A percentile compares a stretch with the other conserved stretches of the same genome.
Evolutionary conservation across 192 early-diverging fungal genomes (phyloP).

Genomic region (Backusella sp.): DNA sequence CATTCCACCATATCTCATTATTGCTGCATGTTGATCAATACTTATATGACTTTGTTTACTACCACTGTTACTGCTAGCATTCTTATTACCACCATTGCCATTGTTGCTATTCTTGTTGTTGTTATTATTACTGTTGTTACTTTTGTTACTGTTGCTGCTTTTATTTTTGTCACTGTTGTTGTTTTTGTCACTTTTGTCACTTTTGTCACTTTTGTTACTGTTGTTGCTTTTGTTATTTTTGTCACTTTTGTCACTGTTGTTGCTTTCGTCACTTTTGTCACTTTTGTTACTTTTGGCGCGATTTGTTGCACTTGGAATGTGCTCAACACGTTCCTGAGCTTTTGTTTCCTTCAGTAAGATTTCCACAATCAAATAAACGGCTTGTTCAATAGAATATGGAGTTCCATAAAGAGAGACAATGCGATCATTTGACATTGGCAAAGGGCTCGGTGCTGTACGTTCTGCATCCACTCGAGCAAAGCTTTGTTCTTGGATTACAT

Average conservation of each 20-base stretch:
- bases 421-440: conserved; percentile 90
- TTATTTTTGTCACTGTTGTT: background rate
- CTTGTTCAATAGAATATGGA: conserved; percentile 80
- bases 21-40: background rate
- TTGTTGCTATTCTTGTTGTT: background rate
- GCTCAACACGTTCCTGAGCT: conserved; percentile 59
- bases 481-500: conserved; percentile 89
- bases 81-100: background rate
- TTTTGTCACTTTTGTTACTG: no score
- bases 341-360: conserved; percentile 73
- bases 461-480: conserved; percentile 78
- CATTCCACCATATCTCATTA: conserved; percentile 12
- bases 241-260: background rate
- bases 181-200: background rate
- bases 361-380: conserved; percentile 78
- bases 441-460: conserved; percentile 80
- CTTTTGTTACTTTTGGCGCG: background rate
- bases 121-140: background rate
- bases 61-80: background rate
- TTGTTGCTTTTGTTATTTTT: background rate
- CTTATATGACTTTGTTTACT: background rate
- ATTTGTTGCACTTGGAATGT: conserved; percentile 59
- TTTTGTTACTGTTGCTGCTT: no score
- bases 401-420: conserved; percentile 81
- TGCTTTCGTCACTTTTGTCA: background rate